These are phyloP conservation scores for Podospora comata DNA, from an alignment of 495 filamentous ascomycete species.

Conservation along the genomic window DNA sequence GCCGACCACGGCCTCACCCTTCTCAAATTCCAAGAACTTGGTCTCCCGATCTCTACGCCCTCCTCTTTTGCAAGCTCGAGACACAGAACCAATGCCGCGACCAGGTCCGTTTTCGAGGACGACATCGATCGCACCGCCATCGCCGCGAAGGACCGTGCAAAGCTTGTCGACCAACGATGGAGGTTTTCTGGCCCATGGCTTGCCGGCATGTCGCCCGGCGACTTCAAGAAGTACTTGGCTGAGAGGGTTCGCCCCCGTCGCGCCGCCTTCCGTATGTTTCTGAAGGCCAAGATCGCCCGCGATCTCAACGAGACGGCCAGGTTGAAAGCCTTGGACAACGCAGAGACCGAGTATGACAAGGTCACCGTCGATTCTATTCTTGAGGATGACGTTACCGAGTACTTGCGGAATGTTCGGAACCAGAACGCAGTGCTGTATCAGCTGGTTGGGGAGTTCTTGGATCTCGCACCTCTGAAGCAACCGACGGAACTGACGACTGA, in stretches of 20 bases:
- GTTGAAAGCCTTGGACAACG: constrained; percentile 48
- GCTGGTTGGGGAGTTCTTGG: constrained; percentile 54
- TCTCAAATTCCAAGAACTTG: constrained; percentile 78
- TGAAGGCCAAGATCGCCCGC: constrained; percentile 47
- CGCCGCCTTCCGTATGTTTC: constrained; percentile 58
- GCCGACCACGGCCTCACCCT: constrained; percentile 78
- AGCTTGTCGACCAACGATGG: constrained; percentile 54
- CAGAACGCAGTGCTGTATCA: constrained; percentile 45
- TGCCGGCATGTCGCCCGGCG: constrained; percentile 65
- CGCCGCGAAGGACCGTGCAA: constrained; percentile 26
- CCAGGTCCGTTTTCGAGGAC: constrained; percentile 58
- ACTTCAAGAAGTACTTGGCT: constrained; percentile 65
- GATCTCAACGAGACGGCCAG: constrained; percentile 45
- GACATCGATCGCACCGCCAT: constrained; percentile 49
- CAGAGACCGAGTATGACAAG: constrained; percentile 36
- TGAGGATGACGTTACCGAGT: constrained; percentile 58
- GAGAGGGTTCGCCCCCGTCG: constrained; percentile 59
- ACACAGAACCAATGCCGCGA: constrained; percentile 9
- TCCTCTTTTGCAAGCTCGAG: constrained; percentile 26
- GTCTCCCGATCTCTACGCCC: constrained; percentile 52
- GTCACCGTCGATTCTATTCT: constrained; percentile 44
- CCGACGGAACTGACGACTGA: constrained; percentile 8
- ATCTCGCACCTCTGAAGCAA: constrained; percentile 45
- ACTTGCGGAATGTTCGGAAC: constrained; percentile 57
- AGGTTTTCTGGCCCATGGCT: constrained; percentile 81